Evolutionary conservation across 1,284 basidiomycete genomes (phyloP).

Genomic region (Stygiomarasmius scandens): DNA sequence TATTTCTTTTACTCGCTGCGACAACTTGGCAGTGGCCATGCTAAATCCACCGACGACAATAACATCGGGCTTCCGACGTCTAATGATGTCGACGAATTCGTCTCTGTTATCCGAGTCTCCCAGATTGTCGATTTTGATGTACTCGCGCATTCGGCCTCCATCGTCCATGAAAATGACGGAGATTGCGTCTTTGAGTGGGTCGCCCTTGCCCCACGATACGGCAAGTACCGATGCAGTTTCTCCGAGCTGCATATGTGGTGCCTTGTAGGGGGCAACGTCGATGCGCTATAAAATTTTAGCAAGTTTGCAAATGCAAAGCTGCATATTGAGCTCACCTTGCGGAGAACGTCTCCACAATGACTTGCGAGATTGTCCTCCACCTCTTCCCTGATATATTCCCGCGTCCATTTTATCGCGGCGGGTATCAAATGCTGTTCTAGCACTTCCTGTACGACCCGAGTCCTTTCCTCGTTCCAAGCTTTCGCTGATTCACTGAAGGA

Average conservation of each 20-base stretch:
- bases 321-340: conserved; percentile 54
- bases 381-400: conserved; percentile 89
- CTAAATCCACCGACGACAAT: conserved; percentile 90
- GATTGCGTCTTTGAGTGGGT: conserved; percentile 89
- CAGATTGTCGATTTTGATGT: conserved; percentile 88
- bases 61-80: conserved; percentile 84
- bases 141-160: conserved; percentile 86
- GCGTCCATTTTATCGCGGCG: conserved; percentile 82
- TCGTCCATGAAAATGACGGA: conserved; percentile 87
- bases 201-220: conserved; percentile 93
- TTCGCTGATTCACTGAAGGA: conserved; percentile 84
- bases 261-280: conserved; percentile 75
- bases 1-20: conserved; percentile 63
- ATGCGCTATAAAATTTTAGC: conserved; percentile 50
- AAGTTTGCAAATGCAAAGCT: conserved; percentile 18
- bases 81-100: conserved; percentile 82
- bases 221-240: conserved; percentile 87
- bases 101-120: conserved; percentile 66
- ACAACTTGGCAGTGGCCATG: conserved; percentile 78
- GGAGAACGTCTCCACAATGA: conserved; percentile 68
- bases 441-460: conserved; percentile 78
- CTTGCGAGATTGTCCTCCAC: conserved; percentile 84
- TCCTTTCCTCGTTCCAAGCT: conserved; percentile 92
- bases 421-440: conserved; percentile 84
- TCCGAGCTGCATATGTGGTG: conserved; percentile 64